Base-by-base conservation (phyloP, 1,284 basidiomycete species). In the Ustilago hordei region DNA sequence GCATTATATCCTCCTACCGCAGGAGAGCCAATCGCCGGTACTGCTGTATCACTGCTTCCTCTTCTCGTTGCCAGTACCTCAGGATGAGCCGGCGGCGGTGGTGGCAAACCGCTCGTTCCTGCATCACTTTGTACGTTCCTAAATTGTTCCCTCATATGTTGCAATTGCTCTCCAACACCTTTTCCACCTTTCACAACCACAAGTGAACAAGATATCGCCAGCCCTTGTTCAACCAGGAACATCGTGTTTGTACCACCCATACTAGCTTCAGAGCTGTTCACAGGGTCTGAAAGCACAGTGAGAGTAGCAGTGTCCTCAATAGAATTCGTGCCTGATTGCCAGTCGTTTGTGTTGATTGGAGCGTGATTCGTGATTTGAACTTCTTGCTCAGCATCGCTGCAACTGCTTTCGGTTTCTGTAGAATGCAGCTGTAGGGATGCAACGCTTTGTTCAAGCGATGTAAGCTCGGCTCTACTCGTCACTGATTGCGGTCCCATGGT, bases 231-330 rank as follows among this genome's bases (percentile, higher is more conserved):
- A 1, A 63, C 38, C 11, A 69, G 35, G 31, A 69, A 69, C 1
- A 61, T 52, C 12, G 61, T 69, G 31, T 55, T 69, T 17, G 60
- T 58, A 6, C 52, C 56, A 6, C 59, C 60, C 9, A 55, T 57
- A 32, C 28, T 64, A 35, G 23, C 47, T 6, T 47, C 28, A 2
- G 23, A n/a, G 1, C 55, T n/a, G 4, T 39, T 8, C 7, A 55
- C 23, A 13, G 55, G 61, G 15, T 64, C 32, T 12, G 64, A 64
- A n/a, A 69, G 60, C 4, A 67, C 64, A 9, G 62, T 60, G 48
- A 73, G 67, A 19, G 61, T 64, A 17, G 67, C 67, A 15, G 67
- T 64, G 35, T 69, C 57, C 4, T 55, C 62, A 13, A 64, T 60
- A 17, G 43, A 41, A 36, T 19, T 17, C 8, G 11, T 54, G 2